Evolutionary conservation across 2,329 filamentous ascomycete genomes (phyloP).

Genomic region (Talaromyces sp.): DNA sequence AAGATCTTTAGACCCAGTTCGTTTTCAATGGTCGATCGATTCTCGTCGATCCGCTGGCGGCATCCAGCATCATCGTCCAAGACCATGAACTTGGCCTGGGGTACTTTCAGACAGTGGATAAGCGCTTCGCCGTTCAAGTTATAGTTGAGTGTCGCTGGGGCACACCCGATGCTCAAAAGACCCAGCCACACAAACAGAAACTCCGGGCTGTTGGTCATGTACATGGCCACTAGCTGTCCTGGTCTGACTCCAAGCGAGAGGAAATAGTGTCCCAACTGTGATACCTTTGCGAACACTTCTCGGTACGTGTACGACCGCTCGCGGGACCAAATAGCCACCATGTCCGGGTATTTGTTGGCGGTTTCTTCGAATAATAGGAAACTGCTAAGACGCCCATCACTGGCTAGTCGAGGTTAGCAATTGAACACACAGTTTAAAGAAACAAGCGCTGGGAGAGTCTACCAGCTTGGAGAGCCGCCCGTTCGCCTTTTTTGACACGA

Average conservation of each 20-base stretch:
- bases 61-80: constrained; percentile 56
- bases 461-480: constrained; percentile 42
- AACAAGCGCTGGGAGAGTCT: constrained; percentile 12
- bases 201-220: constrained; percentile 64
- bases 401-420: constrained; percentile 31
- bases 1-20: constrained; percentile 58
- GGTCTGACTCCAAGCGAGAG: constrained; percentile 54
- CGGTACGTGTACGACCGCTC: constrained; percentile 56
- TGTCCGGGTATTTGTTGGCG: constrained; percentile 49
- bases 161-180: constrained; percentile 61
- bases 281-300: constrained; percentile 51
- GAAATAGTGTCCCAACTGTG: constrained; percentile 61
- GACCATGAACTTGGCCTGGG: constrained; percentile 52
- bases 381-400: constrained; percentile 52
- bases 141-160: constrained; percentile 68
- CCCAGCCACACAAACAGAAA: constrained; percentile 64
- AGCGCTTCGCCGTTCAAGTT: constrained; percentile 61
- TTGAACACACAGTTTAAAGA: not conserved
- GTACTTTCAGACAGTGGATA: constrained; percentile 61
- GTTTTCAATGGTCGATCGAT: constrained; percentile 43
- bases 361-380: constrained; percentile 64
- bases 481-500: not conserved
- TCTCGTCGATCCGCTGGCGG: constrained; percentile 53
- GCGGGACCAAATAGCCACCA: constrained; percentile 64
- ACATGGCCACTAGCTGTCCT: constrained; percentile 60